Base-by-base conservation (phyloP, 345 rosid genomes). In the Eucalyptus lansdowneana region DNA sequence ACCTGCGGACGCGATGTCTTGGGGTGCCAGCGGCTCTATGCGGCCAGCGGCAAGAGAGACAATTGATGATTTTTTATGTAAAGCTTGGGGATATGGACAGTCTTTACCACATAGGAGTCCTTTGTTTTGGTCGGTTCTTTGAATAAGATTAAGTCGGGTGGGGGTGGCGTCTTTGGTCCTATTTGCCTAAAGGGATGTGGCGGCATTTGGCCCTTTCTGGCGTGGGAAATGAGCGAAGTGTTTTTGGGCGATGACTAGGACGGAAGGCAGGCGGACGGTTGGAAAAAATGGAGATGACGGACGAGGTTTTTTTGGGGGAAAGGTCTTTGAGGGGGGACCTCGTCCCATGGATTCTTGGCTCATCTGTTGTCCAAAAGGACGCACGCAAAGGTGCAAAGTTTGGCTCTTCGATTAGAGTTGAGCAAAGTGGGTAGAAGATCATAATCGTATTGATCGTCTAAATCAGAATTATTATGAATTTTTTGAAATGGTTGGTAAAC, bases 401-500 rank as follows among this genome's bases (percentile, higher is more conserved):
- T 19, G 47, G 29, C 47, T 11, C 22, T 76, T 67, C 31, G 3
- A 31, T 34, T 34, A 34, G 80, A 34, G 25, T 9, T 0, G 6
- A 69, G 80, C 1, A 34, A 16, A 17, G 44, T 17, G 2, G 3
- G 11, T 10, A 9, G 13, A 4, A 69, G 3, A 72, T 10, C 7
- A 2, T 1, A 19, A 19, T 9, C 4, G 0, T 72, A 40, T 21
- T 6, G 3, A 0, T 37, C 27, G 9, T 24, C 1, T 1, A 22
- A 56, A 56, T 1, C 3, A 10, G 0, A 56, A 24, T 0, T 56
- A 56, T 56, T 65, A 69, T 31, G 21, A 67, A 31, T 9, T 67
- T 31, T 0, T 34, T 4, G 4, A 69, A 0, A 4, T 17, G 2
- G 2, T 19, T 2, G 8, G 14, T 17, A 34, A 34, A 14, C 1